Evolutionary conservation across 2,329 filamentous ascomycete genomes (phyloP).

Genomic region (Trichoderma pleuroti): DNA sequence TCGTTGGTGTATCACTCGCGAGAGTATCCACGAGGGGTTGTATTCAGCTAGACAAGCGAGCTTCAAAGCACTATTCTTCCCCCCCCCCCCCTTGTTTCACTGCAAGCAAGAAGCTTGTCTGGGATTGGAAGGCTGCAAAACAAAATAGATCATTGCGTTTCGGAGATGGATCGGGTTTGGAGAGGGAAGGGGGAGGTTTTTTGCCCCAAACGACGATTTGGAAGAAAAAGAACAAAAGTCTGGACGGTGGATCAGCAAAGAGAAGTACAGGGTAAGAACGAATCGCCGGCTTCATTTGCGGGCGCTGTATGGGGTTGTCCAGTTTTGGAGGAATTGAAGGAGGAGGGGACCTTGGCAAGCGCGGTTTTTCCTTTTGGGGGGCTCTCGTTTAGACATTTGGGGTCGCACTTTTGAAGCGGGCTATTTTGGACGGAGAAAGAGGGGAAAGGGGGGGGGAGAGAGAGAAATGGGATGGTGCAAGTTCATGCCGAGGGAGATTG

Average conservation of each 20-base stretch:
- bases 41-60: not conserved
- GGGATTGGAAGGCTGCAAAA: not conserved
- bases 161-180: conserved; percentile 3
- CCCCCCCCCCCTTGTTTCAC: not conserved
- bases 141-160: not conserved
- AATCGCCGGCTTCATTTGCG: not conserved
- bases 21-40: not conserved
- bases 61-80: not conserved
- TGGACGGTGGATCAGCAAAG: not conserved
- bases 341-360: not conserved
- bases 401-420: not conserved
- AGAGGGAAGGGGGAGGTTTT: not conserved
- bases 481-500: not conserved
- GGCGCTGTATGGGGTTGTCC: not conserved
- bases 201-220: not conserved
- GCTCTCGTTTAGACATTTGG: not conserved
- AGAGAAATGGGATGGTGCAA: not conserved
- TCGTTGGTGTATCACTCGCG: not conserved
- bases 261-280: not conserved
- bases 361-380: not conserved
- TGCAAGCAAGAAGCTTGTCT: not conserved
- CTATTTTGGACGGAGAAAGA: not conserved
- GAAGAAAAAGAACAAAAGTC: not conserved
- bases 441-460: not conserved
- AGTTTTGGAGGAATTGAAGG: not conserved